Evolutionary conservation across 139 green algal species (phyloP).

Genomic region (Picocystis salinarum): DNA sequence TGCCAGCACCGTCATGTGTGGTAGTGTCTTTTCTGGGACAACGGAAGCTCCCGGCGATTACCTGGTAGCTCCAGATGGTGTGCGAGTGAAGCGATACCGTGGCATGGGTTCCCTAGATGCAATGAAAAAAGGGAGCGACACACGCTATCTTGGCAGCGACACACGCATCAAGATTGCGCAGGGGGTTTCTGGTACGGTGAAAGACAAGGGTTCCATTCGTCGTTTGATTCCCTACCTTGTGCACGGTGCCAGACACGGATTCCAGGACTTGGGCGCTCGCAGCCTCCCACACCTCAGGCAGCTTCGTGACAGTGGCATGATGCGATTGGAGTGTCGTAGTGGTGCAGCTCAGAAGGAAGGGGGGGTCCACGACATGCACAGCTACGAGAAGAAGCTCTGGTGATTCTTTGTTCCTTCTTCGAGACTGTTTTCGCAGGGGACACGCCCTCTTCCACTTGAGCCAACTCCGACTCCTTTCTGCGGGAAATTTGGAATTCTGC

Average conservation of each 20-base stretch:
- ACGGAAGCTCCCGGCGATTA: constrained; percentile 64
- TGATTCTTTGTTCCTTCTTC: no score
- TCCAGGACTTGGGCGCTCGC: constrained; percentile 73
- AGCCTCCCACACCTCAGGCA: constrained; percentile 25
- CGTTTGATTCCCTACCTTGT: constrained; percentile 57
- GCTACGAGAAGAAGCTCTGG: constrained; percentile 72
- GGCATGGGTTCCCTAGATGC: constrained; percentile 90
- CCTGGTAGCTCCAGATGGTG: constrained; percentile 36
- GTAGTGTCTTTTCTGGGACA: constrained; percentile 85
- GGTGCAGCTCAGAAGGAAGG: constrained; percentile 65
- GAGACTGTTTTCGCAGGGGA: no score
- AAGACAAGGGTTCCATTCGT: constrained; percentile 76
- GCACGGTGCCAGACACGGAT: constrained; percentile 78
- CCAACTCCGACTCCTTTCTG: no score
- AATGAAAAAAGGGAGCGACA: constrained; percentile 86
- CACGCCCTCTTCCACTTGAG: no score
- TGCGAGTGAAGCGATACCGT: constrained; percentile 80
- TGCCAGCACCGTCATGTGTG: constrained; percentile 88
- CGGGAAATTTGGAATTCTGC: no score
- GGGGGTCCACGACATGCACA: constrained; percentile 81
- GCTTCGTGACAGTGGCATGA: constrained; percentile 33
- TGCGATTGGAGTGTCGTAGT: constrained; percentile 60
- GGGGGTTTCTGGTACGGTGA: constrained; percentile 81
- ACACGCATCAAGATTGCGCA: constrained; percentile 75
- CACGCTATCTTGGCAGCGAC: constrained; percentile 74